Evolutionary conservation across 768 basidiomycete genomes (phyloP).

Genomic region (Butyriboletus loyo): DNA sequence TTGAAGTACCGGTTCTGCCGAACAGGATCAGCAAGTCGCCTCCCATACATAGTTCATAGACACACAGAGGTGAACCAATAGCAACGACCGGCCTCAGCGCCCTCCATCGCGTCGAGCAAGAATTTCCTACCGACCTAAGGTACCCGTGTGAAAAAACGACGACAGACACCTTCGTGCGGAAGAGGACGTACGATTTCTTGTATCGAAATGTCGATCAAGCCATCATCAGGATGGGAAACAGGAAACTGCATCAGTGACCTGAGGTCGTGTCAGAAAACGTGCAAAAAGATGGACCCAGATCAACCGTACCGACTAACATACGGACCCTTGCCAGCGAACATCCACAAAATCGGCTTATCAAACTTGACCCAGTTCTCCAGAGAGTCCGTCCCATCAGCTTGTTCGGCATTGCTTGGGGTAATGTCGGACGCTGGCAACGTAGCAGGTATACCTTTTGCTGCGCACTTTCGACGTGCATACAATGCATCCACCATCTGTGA

Average conservation of each 20-base stretch:
- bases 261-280: neutral
- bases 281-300: neutral
- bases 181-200: slow-evolving; percentile 53
- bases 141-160: neutral
- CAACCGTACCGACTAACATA: slow-evolving; percentile 59
- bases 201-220: slow-evolving; percentile 66
- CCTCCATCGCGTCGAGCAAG: slow-evolving; percentile 52
- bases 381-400: slow-evolving; percentile 27
- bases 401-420: slow-evolving; percentile 9
- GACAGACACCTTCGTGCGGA: neutral
- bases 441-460: slow-evolving; percentile 12
- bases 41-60: neutral
- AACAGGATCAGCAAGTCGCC: slow-evolving; percentile 5
- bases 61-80: slow-evolving; percentile 64
- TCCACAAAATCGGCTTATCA: slow-evolving; percentile 63
- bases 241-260: slow-evolving; percentile 84
- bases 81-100: slow-evolving; percentile 55
- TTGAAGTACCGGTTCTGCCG: slow-evolving; percentile 68
- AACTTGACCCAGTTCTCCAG: slow-evolving; percentile 68
- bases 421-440: slow-evolving; percentile 12
- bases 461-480: slow-evolving; percentile 35
- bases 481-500: slow-evolving; percentile 58
- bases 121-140: slow-evolving; percentile 40
- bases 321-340: slow-evolving; percentile 78
- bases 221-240: slow-evolving; percentile 75